Evolutionary conservation across 257 asterid species (phyloP).

Genomic region (Henckelia pumila): DNA sequence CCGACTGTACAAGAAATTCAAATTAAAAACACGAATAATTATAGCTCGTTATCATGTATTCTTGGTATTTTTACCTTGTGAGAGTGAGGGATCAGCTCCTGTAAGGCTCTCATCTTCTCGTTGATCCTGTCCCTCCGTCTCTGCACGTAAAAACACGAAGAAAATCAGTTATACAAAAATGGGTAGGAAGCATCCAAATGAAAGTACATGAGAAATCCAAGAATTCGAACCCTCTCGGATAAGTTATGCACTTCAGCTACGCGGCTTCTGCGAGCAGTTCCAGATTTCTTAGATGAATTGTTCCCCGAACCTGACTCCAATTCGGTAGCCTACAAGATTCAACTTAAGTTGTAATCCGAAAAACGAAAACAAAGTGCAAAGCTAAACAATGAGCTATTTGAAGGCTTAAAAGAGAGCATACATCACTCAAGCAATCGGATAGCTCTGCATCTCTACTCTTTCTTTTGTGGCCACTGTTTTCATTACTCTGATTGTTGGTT

Average conservation of each 20-base stretch:
- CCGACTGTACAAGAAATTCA: constrained; percentile 42
- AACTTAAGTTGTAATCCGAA: background rate
- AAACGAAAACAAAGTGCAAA: background rate
- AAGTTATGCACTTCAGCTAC: constrained; percentile 55
- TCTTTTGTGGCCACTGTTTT: constrained; percentile 49
- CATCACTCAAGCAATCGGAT: constrained; percentile 71
- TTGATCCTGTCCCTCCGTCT: constrained; percentile 54
- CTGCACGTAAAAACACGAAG: too few relatives aligned
- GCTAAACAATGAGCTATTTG: background rate
- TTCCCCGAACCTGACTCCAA: constrained; percentile 47
- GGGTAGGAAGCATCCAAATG: background rate
- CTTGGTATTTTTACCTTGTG: constrained; percentile 38
- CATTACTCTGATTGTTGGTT: constrained; percentile 39
- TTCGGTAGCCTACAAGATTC: constrained; percentile 53
- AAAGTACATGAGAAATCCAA: background rate
- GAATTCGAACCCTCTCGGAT: constrained; percentile 35
- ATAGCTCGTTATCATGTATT: background rate
- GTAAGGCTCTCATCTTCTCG: constrained; percentile 50
- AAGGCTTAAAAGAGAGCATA: constrained; percentile 28
- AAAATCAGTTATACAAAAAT: too few relatives aligned
- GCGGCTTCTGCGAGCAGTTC: constrained; percentile 54
- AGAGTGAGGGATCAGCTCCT: constrained; percentile 54
- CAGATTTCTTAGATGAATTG: constrained; percentile 47
- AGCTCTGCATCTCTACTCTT: constrained; percentile 59
- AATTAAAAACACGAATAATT: background rate